Conservation (phyloP, 2,329 filamentous ascomycete species). For the Diplocarpon mali region DNA sequence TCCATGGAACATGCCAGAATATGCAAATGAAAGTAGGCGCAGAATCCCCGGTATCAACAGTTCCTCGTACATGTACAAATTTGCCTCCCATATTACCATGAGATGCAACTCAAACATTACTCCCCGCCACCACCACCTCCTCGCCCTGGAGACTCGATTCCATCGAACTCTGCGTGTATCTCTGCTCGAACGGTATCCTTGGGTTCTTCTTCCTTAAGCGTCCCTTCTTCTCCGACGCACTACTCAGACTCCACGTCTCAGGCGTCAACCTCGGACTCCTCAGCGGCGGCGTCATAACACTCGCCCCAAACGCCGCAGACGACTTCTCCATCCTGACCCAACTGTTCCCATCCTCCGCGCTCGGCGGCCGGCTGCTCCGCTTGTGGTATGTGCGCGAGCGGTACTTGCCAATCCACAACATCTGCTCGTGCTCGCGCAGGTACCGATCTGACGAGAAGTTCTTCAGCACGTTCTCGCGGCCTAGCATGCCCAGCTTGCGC, state of each 20-base stretch:
- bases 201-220: neutral
- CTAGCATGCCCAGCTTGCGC: slow-evolving; percentile 46
- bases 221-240: neutral
- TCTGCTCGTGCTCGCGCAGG: slow-evolving; percentile 50
- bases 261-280: neutral
- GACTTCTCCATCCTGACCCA: neutral
- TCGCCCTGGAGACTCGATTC: neutral
- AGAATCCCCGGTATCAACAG: no score
- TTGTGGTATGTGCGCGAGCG: neutral
- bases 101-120: no score
- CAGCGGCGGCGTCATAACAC: neutral
- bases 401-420: slow-evolving; percentile 38
- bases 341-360: neutral
- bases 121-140: neutral
- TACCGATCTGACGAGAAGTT: slow-evolving; percentile 49
- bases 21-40: no score
- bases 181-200: neutral
- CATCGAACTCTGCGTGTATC: neutral
- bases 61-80: no score
- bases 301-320: neutral
- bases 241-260: neutral
- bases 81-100: no score
- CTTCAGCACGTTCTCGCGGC: slow-evolving; percentile 45
- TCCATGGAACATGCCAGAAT: no score
- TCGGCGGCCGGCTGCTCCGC: neutral